Conservation (phyloP, 164 flowering plant genomes). For the Euptelea pleiosperma region DNA sequence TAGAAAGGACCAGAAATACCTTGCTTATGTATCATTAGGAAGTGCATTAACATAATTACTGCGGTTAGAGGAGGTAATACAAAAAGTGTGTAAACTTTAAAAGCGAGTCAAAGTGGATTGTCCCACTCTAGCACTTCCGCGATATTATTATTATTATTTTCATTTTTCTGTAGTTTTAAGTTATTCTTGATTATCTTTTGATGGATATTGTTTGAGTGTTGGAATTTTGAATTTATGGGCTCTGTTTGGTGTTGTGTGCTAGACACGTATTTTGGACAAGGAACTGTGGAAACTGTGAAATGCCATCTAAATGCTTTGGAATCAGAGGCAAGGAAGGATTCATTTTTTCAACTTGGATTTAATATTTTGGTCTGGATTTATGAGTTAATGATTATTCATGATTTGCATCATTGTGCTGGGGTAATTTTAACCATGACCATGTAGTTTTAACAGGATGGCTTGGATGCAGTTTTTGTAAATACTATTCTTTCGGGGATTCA, state of each 20-base stretch:
- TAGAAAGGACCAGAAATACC: background rate
- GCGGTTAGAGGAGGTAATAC: background rate
- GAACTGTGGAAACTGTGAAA: constrained; percentile 69
- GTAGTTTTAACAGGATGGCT: constrained; percentile 38
- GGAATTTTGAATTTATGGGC: too few relatives aligned
- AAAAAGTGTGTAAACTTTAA: constrained; percentile 1
- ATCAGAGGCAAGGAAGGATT: constrained; percentile 44
- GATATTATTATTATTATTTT: too few relatives aligned
- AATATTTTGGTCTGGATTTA: too few relatives aligned
- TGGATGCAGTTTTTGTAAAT: constrained; percentile 84
- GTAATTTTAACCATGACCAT: too few relatives aligned
- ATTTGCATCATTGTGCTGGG: too few relatives aligned
- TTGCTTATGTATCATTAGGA: background rate
- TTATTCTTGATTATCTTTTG: too few relatives aligned
- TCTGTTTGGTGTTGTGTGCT: too few relatives aligned
- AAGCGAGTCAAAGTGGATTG: constrained; percentile 29
- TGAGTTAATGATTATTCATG: too few relatives aligned
- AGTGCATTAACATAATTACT: background rate
- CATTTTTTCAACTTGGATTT: constrained; percentile 4
- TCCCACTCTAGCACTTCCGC: too few relatives aligned
- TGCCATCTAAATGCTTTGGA: constrained; percentile 57
- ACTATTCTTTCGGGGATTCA: constrained; percentile 65
- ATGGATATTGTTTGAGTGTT: too few relatives aligned
- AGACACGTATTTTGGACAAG: constrained; percentile 79
- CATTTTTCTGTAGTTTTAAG: too few relatives aligned